Evolutionary conservation across 306 rosid species (phyloP).

Genomic region (Morella rubra): DNA sequence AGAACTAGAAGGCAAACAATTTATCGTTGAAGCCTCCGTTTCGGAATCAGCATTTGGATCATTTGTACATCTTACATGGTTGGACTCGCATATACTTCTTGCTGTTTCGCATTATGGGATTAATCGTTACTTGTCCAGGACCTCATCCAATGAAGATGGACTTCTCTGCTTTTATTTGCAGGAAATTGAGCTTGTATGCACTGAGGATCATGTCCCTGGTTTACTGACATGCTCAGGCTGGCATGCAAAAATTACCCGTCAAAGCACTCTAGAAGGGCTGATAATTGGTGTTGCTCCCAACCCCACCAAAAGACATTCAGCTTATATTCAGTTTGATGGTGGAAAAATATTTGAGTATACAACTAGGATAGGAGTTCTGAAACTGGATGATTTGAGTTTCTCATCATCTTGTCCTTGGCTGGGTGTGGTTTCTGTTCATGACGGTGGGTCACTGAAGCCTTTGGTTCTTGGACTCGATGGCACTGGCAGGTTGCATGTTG

Average conservation of each 20-base stretch:
- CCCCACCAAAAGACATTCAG: slow-evolving; percentile 56
- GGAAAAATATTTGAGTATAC: slow-evolving; percentile 64
- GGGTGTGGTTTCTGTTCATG: slow-evolving; percentile 56
- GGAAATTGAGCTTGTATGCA: slow-evolving; percentile 76
- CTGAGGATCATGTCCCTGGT: slow-evolving; percentile 68
- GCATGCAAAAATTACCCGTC: slow-evolving; percentile 61
- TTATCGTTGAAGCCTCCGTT: slow-evolving; percentile 54
- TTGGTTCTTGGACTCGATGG: slow-evolving; percentile 78
- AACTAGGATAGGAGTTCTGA: slow-evolving; percentile 44
- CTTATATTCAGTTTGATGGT: slow-evolving; percentile 70
- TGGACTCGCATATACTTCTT: slow-evolving; percentile 70
- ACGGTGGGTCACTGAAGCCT: slow-evolving; percentile 52
- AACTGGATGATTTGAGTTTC: slow-evolving; percentile 56
- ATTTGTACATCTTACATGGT: slow-evolving; percentile 71
- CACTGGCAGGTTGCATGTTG: slow-evolving; percentile 70
- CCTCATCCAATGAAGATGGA: slow-evolving; percentile 36
- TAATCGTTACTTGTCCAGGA: slow-evolving; percentile 43
- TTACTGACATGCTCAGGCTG: slow-evolving; percentile 79
- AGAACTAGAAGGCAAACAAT: slow-evolving; percentile 80
- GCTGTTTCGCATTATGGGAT: slow-evolving; percentile 74
- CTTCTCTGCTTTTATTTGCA: slow-evolving; percentile 60
- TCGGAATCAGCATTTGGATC: slow-evolving; percentile 57
- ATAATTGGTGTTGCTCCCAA: slow-evolving; percentile 58
- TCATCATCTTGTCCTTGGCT: slow-evolving; percentile 79
- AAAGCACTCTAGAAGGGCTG: slow-evolving; percentile 52